A percentile compares a stretch with the other conserved stretches of the same genome.
These are phyloP conservation scores for Coprinopsis strossmayeri DNA, from an alignment of 768 basidiomycete species.

Conservation along the genomic window DNA sequence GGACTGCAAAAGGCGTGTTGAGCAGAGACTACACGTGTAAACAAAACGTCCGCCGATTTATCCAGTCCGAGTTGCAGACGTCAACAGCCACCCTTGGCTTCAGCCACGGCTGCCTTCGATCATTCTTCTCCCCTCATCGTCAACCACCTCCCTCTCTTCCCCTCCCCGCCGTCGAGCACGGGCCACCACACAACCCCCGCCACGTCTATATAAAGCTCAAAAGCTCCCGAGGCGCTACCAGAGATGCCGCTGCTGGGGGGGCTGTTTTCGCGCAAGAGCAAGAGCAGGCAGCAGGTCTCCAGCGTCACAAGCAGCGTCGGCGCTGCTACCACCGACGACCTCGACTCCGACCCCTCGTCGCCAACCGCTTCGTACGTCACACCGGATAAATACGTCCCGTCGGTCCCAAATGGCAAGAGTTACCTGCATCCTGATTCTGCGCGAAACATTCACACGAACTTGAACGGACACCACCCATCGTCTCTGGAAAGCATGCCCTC, in stretches of 20 bases:
- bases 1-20: neutral
- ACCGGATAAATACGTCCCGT: conserved; percentile 26
- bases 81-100: neutral
- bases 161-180: neutral
- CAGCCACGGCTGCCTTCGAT: neutral
- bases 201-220: neutral
- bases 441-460: conserved; percentile 14
- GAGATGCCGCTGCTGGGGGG: conserved; percentile 32
- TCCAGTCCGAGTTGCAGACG: neutral
- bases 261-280: conserved; percentile 32
- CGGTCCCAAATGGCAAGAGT: conserved; percentile 26
- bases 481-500: conserved; percentile 17
- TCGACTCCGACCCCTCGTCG: conserved; percentile 23
- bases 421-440: conserved; percentile 18
- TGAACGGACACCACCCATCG: conserved; percentile 15
- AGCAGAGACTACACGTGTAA: conserved; percentile 1
- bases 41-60: neutral
- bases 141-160: neutral
- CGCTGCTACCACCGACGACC: conserved; percentile 14
- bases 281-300: conserved; percentile 17
- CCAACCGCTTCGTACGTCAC: conserved; percentile 27
- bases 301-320: conserved; percentile 15
- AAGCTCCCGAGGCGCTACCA: neutral
- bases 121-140: conserved; percentile 1
- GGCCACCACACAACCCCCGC: neutral